A percentile compares a stretch with the other conserved stretches of the same genome.
These are phyloP conservation scores for Phyllosticta paracitricarpa DNA, from an alignment of 2,329 filamentous ascomycete species.

Conservation along the genomic window DNA sequence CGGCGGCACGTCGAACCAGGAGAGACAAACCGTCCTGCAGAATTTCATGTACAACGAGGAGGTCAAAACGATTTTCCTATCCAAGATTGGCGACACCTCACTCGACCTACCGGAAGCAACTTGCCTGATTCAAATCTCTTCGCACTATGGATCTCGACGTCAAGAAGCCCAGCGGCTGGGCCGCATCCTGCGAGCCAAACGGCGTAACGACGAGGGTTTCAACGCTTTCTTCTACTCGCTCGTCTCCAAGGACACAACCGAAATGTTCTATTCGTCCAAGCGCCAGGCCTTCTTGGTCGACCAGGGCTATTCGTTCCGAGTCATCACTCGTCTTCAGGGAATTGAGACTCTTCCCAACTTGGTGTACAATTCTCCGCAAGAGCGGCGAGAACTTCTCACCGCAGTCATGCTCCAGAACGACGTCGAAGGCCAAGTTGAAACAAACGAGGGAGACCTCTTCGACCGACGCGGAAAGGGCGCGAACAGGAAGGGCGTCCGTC, in stretches of 20 bases:
- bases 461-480: slow-evolving; percentile 37
- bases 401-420: slow-evolving; percentile 82
- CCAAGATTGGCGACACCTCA: slow-evolving; percentile 97
- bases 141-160: slow-evolving; percentile 91
- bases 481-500: slow-evolving; percentile 50
- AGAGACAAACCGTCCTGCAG: slow-evolving; percentile 77
- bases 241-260: slow-evolving; percentile 92
- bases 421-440: slow-evolving; percentile 55
- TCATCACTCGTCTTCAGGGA: slow-evolving; percentile 89
- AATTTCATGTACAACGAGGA: slow-evolving; percentile 90
- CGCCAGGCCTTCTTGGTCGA: slow-evolving; percentile 95
- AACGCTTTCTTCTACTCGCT: slow-evolving; percentile 99
- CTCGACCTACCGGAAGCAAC: slow-evolving; percentile 93
- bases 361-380: slow-evolving; percentile 66
- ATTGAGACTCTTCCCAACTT: slow-evolving; percentile 76
- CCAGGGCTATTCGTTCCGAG: slow-evolving; percentile 97
- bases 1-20: slow-evolving; percentile 74
- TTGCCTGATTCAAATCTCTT: slow-evolving; percentile 93
- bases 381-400: slow-evolving; percentile 76
- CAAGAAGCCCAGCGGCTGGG: slow-evolving; percentile 93
- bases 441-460: slow-evolving; percentile 59
- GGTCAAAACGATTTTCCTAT: slow-evolving; percentile 88
- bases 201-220: slow-evolving; percentile 94
- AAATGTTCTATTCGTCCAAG: slow-evolving; percentile 97
- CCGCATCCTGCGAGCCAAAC: slow-evolving; percentile 86